Evolutionary conservation across 169 alveolate species (phyloP).

Genomic region (Plasmodium falciparum): DNA sequence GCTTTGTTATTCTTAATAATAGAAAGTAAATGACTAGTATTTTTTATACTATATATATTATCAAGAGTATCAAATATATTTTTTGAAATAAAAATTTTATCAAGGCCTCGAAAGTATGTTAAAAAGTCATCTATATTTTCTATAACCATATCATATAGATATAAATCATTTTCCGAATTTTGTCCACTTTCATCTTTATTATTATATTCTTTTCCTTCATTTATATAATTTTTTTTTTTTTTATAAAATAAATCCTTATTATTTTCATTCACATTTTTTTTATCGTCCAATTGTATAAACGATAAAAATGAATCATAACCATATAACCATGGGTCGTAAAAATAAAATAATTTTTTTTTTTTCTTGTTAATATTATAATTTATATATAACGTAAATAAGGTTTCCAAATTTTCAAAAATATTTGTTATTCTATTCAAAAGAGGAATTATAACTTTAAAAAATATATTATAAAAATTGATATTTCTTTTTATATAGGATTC

Average conservation of each 20-base stretch:
- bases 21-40: constrained; percentile 8
- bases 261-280: background rate
- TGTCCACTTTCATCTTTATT: background rate
- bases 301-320: constrained; percentile 47
- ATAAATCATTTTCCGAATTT: background rate
- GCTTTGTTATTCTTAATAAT: background rate
- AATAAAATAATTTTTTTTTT: constrained; percentile 35
- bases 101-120: background rate
- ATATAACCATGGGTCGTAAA: constrained; percentile 55
- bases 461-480: constrained; percentile 18
- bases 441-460: constrained; percentile 31
- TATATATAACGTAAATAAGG: constrained; percentile 38
- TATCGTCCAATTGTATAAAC: constrained; percentile 13
- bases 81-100: background rate
- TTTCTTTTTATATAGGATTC: constrained; percentile 32
- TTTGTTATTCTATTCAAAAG: constrained; percentile 24
- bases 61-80: constrained; percentile 2
- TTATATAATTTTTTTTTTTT: background rate
- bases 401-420: constrained; percentile 34
- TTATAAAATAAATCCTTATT: background rate
- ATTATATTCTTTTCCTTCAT: background rate
- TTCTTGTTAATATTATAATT: constrained; percentile 33
- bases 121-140: background rate
- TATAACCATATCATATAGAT: background rate
- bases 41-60: constrained; percentile 4